Conservation (phyloP, 148 eudicot genomes). For the Vaccinium corymbosum region DNA sequence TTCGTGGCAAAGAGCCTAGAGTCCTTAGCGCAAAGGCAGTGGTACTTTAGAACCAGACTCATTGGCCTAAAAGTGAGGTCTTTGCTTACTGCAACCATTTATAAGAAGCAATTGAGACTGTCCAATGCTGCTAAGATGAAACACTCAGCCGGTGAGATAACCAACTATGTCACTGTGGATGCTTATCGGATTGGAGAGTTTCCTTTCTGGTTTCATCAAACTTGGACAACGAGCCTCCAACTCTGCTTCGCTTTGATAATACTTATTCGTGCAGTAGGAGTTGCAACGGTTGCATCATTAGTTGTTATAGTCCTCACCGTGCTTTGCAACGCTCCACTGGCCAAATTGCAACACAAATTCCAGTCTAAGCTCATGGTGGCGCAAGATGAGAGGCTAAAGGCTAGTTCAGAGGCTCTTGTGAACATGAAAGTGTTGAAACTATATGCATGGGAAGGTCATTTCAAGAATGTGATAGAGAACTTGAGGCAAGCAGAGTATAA, state of each 20-base stretch:
- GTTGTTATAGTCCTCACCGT: slow-evolving; percentile 52
- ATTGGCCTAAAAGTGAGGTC: slow-evolving; percentile 73
- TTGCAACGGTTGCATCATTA: slow-evolving; percentile 44
- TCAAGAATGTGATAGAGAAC: slow-evolving; percentile 55
- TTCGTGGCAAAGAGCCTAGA: slow-evolving; percentile 59
- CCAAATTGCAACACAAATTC: slow-evolving; percentile 41
- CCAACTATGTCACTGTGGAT: slow-evolving; percentile 60
- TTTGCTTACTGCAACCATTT: slow-evolving; percentile 72
- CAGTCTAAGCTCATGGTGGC: slow-evolving; percentile 52
- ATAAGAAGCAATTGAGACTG: slow-evolving; percentile 61
- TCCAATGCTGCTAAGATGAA: slow-evolving; percentile 63
- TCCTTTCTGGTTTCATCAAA: slow-evolving; percentile 70
- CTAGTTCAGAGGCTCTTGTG: slow-evolving; percentile 56
- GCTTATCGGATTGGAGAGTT: slow-evolving; percentile 79
- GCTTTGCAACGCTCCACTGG: slow-evolving; percentile 56
- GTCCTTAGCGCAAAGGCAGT: slow-evolving; percentile 75
- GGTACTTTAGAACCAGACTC: slow-evolving; percentile 63
- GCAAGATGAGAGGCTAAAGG: slow-evolving; percentile 52
- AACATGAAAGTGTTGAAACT: slow-evolving; percentile 84
- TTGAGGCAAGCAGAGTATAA: slow-evolving; percentile 58
- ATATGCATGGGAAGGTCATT: slow-evolving; percentile 90
- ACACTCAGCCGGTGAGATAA: slow-evolving; percentile 82
- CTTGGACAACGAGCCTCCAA: slow-evolving; percentile 56
- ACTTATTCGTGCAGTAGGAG: slow-evolving; percentile 37
- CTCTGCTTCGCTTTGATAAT: slow-evolving; percentile 49